Conservation (phyloP, 2,329 filamentous ascomycete species). For the Trichophyton rubrum region DNA sequence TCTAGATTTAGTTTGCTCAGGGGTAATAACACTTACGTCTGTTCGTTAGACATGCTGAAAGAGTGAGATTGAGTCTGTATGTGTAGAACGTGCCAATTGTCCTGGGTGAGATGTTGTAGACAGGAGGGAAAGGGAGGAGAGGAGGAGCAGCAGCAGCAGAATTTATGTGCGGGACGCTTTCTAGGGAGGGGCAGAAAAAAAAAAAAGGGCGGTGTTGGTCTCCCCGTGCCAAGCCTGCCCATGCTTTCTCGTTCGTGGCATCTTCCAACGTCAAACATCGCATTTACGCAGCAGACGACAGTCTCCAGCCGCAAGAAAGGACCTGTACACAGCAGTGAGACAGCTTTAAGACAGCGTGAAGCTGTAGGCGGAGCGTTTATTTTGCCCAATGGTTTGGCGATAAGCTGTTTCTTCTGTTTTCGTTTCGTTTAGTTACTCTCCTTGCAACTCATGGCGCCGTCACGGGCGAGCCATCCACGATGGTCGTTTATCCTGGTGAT, state of each 20-base stretch:
- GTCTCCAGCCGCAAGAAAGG: neutral
- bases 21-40: slow-evolving; percentile 57
- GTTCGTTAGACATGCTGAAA: slow-evolving; percentile 62
- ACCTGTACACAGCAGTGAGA: neutral
- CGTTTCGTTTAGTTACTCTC: neutral
- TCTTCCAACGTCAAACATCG: neutral
- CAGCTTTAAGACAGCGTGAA: neutral
- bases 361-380: neutral
- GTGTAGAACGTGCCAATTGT: neutral
- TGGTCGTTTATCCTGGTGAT: slow-evolving; percentile 53
- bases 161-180: neutral
- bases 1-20: neutral
- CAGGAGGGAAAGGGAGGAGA: slow-evolving; percentile 34
- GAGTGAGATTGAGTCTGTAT: slow-evolving; percentile 15
- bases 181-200: slow-evolving; percentile 1
- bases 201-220: neutral
- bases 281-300: neutral
- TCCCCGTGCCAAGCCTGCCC: neutral
- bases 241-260: neutral
- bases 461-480: slow-evolving; percentile 21
- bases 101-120: neutral
- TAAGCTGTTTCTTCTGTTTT: neutral
- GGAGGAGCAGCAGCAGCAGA: slow-evolving; percentile 15
- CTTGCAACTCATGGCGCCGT: slow-evolving; percentile 12
- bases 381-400: neutral